Evolutionary conservation across 805 yeast genomes (phyloP), one percentile per base, ranked within the genome.

Genomic region (Torulaspora quercuum): DNA sequence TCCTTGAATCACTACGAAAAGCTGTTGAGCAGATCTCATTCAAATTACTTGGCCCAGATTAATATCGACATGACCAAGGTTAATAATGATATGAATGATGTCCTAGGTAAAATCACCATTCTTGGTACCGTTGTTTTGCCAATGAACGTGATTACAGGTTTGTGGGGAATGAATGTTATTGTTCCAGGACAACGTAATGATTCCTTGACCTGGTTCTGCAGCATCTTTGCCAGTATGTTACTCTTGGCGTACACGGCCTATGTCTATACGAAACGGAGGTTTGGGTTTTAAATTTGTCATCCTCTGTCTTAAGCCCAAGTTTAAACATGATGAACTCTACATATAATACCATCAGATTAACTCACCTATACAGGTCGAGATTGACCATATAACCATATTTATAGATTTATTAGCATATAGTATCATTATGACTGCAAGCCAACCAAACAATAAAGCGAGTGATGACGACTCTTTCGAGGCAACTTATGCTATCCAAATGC

Each of bases 161-260:
- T 92, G 30, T 92, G 97, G 97, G 98, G 98, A 39, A 92, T 92
- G 98, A 92, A 92, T 65, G 95, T 92, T 48, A 53, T 86, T 7
- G 98, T 92, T 22, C 98, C 98, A 0, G 98, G 98, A 0, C 97
- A 90, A 58, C 74, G 70, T 17, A 62, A 64, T 6, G 74, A 71
- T n/a, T 72, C 77, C 5, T 59, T 83, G 44, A 49, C 58, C 2
- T 83, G 92, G 92, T 83, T 84, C 55, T 76, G 73, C 54, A 59
- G 72, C 15, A 76, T 76, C 18, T 53, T 69, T 6, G 41, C 53
- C 0, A 63, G 69, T 11, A 73, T 76, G 80, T 39, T 68, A 8
- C 14, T 64, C 1, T 64, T 75, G 47, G 76, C 80, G 1, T 53
- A 66, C 20, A 53, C 62, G 18, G 70, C 73, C 18, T 76, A 73